phyloP scores from a whole-genome alignment of 495 filamentous ascomycete genomes.

The Aspergillus saccharolyticus region DNA sequence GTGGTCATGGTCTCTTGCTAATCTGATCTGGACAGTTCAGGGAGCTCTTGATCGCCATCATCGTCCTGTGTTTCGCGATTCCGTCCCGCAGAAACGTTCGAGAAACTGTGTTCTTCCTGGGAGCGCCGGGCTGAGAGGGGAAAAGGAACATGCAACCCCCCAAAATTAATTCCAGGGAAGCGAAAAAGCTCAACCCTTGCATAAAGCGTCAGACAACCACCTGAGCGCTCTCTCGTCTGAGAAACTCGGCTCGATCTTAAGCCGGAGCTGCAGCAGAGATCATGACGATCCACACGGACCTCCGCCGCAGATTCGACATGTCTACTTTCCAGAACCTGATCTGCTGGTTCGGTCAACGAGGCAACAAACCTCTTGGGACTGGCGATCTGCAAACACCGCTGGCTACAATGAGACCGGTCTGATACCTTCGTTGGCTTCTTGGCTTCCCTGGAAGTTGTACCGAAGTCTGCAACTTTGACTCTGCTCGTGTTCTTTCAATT shows the following conservation, averaged over 20 bases:
- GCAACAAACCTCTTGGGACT: conserved; percentile 5
- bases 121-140: conserved; percentile 3
- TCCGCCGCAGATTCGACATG: conserved; percentile 14
- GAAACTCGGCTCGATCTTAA: conserved; percentile 8
- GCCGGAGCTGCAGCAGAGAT: conserved; percentile 14
- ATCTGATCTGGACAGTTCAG: no score
- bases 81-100: neutral
- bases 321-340: conserved; percentile 24
- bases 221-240: conserved; percentile 5
- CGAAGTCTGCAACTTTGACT: neutral
- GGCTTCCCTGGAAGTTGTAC: neutral
- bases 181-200: conserved; percentile 21
- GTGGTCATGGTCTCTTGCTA: neutral
- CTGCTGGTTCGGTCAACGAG: conserved; percentile 18
- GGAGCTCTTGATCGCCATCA: neutral
- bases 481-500: conserved; percentile 2
- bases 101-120: neutral
- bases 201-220: conserved; percentile 13
- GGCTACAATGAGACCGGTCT: neutral
- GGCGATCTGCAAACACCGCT: neutral
- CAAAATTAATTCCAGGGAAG: neutral
- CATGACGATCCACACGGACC: conserved; percentile 14
- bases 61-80: neutral
- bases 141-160: conserved; percentile 1
- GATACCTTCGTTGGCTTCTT: neutral